These are phyloP conservation scores for Stagonosporopsis cucurbitacearum DNA, from an alignment of 2,329 filamentous ascomycete genomes.

Conservation along the genomic window DNA sequence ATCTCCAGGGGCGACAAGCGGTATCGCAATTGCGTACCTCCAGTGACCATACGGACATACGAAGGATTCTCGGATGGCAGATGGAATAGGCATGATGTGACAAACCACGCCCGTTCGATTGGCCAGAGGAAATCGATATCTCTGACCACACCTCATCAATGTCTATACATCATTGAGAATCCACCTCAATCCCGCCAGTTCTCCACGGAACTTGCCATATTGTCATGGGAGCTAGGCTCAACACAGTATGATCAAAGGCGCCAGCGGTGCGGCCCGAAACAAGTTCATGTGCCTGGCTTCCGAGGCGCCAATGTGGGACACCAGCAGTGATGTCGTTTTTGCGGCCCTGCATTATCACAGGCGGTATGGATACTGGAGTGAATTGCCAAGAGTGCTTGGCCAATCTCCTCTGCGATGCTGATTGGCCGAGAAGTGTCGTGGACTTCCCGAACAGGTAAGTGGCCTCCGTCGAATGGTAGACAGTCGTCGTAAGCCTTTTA, in stretches of 20 bases:
- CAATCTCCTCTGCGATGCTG: neutral
- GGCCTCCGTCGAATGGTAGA: slow-evolving; percentile 1
- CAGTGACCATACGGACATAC: neutral
- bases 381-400: slow-evolving; percentile 17
- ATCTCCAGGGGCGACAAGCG: neutral
- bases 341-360: slow-evolving; percentile 3
- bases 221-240: slow-evolving; percentile 1
- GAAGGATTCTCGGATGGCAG: slow-evolving; percentile 1
- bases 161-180: neutral
- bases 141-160: neutral
- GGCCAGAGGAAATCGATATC: neutral
- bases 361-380: slow-evolving; percentile 4
- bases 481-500: slow-evolving; percentile 16
- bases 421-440: slow-evolving; percentile 1
- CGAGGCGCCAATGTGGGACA: slow-evolving; percentile 1
- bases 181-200: neutral
- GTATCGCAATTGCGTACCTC: neutral
- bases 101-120: slow-evolving; percentile 1
- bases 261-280: slow-evolving; percentile 13
- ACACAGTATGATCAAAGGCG: neutral
- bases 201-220: neutral
- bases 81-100: slow-evolving; percentile 9
- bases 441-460: slow-evolving; percentile 1
- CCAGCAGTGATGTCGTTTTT: neutral
- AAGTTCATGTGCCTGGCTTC: slow-evolving; percentile 1